Evolutionary conservation across 2,329 filamentous ascomycete genomes (phyloP).

Genomic region (Aspergillus texensis): DNA sequence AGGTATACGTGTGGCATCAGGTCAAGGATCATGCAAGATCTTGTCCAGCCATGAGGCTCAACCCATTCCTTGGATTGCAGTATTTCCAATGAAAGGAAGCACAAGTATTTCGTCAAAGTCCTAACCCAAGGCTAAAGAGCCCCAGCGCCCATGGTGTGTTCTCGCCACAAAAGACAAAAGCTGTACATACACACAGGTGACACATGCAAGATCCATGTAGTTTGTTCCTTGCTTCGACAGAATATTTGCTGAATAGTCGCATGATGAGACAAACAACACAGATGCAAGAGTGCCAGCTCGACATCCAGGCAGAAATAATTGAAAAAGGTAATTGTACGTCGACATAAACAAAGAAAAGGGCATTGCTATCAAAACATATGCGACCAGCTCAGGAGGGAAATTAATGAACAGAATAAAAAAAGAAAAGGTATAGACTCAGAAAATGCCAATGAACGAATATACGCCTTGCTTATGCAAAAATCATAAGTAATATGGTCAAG

Average conservation of each 20-base stretch:
- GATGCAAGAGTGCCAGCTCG: constrained; percentile 24
- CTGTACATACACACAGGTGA: not conserved
- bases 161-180: not conserved
- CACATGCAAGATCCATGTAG: constrained; percentile 1
- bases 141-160: not conserved
- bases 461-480: constrained; percentile 29
- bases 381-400: constrained; percentile 6
- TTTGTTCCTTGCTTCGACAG: constrained; percentile 7
- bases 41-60: not conserved
- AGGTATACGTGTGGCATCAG: constrained; percentile 2
- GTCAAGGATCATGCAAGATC: not conserved
- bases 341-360: not conserved
- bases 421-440: constrained; percentile 4
- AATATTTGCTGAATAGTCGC: not conserved
- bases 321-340: not conserved
- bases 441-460: constrained; percentile 19
- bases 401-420: constrained; percentile 10
- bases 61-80: no score
- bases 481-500: constrained; percentile 23
- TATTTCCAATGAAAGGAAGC: not conserved
- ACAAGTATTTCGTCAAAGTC: not conserved
- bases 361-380: constrained; percentile 8
- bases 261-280: constrained; percentile 4
- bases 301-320: constrained; percentile 14
- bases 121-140: not conserved